These are phyloP conservation scores for Colletotrichum musicola DNA, from an alignment of 2,329 filamentous ascomycete species.

Conservation along the genomic window DNA sequence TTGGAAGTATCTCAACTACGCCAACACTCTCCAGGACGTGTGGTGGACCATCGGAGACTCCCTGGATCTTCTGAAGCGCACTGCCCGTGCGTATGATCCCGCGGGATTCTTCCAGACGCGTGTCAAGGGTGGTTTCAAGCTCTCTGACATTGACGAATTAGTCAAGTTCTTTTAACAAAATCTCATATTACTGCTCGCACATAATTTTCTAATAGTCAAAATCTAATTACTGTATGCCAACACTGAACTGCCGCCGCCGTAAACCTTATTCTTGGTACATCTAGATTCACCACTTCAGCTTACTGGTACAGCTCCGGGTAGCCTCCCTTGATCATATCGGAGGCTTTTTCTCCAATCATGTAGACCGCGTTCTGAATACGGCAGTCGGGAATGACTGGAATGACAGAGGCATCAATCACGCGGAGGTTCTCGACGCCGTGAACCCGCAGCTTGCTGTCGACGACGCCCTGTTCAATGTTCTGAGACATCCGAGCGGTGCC, in stretches of 20 bases:
- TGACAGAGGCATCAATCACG: slow-evolving; percentile 67
- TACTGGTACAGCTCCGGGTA: slow-evolving; percentile 44
- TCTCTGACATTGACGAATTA: not conserved
- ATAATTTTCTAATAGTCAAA: too few species aligned
- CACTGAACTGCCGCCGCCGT: too few species aligned
- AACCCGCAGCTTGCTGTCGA: slow-evolving; percentile 64
- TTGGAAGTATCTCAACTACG: slow-evolving; percentile 55
- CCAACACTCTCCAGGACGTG: slow-evolving; percentile 46
- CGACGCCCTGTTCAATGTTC: slow-evolving; percentile 63
- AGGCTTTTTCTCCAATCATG: slow-evolving; percentile 67
- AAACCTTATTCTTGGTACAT: too few species aligned
- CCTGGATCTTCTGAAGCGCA: slow-evolving; percentile 37
- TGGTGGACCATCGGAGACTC: slow-evolving; percentile 46
- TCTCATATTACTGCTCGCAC: too few species aligned
- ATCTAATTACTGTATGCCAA: too few species aligned
- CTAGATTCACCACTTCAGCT: not conserved
- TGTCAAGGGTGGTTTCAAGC: slow-evolving; percentile 46
- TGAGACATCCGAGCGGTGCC: slow-evolving; percentile 67
- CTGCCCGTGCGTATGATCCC: slow-evolving; percentile 47
- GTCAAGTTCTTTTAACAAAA: too few species aligned
- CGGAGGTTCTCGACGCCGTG: slow-evolving; percentile 66
- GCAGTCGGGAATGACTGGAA: slow-evolving; percentile 68
- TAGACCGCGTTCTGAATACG: slow-evolving; percentile 73
- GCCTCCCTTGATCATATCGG: slow-evolving; percentile 36
- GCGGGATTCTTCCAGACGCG: slow-evolving; percentile 49